Evolutionary conservation across 2,329 filamentous ascomycete genomes (phyloP), one percentile per base, ranked within the genome.

Genomic region (Ascocoryne sarcoides): DNA sequence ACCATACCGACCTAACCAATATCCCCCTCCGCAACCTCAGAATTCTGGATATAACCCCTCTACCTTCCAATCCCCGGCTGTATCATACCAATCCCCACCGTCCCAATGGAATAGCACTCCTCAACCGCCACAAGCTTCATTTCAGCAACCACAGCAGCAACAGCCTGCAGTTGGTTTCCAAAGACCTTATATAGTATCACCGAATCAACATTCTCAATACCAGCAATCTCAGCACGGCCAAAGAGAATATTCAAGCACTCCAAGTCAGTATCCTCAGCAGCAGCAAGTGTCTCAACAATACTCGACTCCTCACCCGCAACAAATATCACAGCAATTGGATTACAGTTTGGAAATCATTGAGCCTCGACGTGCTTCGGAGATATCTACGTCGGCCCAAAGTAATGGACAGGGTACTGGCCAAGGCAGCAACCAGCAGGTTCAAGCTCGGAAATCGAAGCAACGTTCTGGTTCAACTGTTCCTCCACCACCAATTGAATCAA

Each of bases 91-190:
- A 37, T 23, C 26, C 5, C 36, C 44, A 14, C 32, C 44, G 17
- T 41, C 38, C 7, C 44, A 48, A 34, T 50, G 52, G 46, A 52
- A 49, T 26, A 40, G 40, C 26, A 42, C 20, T 26, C 30, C 37
- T 10, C 37, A 45, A 37, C 12, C 42, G 17, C 35, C 32, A 17
- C 40, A 44, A 34, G 43, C 43, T 20, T 15, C 37, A 14, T 49
- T 42, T 26, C 43, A 44, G 32, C 38, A 36, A 8, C 43, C 37
- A 12, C 46, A 45, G 34, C 42, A 18, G 18, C 23, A 12, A 26
- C 7, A 26, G 12, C 23, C 23, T 26, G 7, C 23, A 26, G 23
- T 12, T 26, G n/a, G n/a, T n/a, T n/a, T n/a, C n/a, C n/a, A n/a
- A n/a, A n/a, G n/a, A n/a, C n/a, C n/a, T n/a, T n/a, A n/a, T n/a